These are phyloP conservation scores for Dictyostelium discoideum DNA, from an alignment of 78 protist species.

Conservation along the genomic window dicty_2.7 NC_007090.3:515501-516000, in stretches of 20 bases:
- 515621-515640: too few relatives aligned
- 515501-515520: not conserved
- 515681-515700: not conserved
- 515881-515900: conserved; percentile 10
- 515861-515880: conserved; percentile 1
- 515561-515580: too few relatives aligned
- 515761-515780: not conserved
- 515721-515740: not conserved
- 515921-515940: not conserved
- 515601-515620: too few relatives aligned
- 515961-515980: not conserved
- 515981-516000: conserved; percentile 4
- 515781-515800: not conserved
- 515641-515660: not conserved
- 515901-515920: not conserved
- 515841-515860: not conserved
- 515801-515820: not conserved
- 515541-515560: not conserved
- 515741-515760: conserved; percentile 5
- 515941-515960: not conserved
- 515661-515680: not conserved
- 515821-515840: not conserved
- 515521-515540: not conserved
- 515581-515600: too few relatives aligned
- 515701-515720: not conserved